These are phyloP conservation scores for Durusdinium trenchii DNA, from an alignment of 73 alveolate genomes.

Conservation along the genomic window DNA sequence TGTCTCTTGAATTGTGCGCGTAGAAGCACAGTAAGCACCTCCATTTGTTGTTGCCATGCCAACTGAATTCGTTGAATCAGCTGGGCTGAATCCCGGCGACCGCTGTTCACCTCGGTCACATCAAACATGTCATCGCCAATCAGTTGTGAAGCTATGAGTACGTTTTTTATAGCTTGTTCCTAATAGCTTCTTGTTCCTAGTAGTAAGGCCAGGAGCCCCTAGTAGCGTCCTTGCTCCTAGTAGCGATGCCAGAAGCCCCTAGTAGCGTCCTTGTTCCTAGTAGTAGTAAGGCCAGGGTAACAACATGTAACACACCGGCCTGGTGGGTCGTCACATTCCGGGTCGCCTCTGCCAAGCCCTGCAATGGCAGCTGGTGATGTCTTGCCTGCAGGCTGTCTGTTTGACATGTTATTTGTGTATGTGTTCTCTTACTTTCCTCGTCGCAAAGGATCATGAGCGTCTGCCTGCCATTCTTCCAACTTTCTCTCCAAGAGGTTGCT, in stretches of 20 bases:
- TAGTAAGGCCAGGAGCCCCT: too few relatives aligned
- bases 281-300: too few relatives aligned
- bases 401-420: too few relatives aligned
- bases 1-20: background rate
- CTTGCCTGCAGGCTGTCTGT: background rate
- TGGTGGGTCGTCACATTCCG: slow-evolving; percentile 18
- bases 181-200: too few relatives aligned
- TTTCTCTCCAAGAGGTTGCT: background rate
- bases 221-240: too few relatives aligned
- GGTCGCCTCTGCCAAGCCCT: slow-evolving; percentile 19
- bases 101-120: slow-evolving; percentile 16
- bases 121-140: too few relatives aligned
- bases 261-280: too few relatives aligned
- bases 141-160: too few relatives aligned
- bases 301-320: too few relatives aligned
- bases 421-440: too few relatives aligned
- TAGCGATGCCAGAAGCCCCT: too few relatives aligned
- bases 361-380: background rate
- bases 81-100: background rate
- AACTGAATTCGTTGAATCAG: slow-evolving; percentile 1
- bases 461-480: slow-evolving; percentile 35
- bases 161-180: too few relatives aligned
- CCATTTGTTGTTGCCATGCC: slow-evolving; percentile 44
- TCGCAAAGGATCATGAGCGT: background rate
- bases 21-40: background rate